Conservation (phyloP, 306 rosid genomes). For the Glycine latifolia region DNA sequence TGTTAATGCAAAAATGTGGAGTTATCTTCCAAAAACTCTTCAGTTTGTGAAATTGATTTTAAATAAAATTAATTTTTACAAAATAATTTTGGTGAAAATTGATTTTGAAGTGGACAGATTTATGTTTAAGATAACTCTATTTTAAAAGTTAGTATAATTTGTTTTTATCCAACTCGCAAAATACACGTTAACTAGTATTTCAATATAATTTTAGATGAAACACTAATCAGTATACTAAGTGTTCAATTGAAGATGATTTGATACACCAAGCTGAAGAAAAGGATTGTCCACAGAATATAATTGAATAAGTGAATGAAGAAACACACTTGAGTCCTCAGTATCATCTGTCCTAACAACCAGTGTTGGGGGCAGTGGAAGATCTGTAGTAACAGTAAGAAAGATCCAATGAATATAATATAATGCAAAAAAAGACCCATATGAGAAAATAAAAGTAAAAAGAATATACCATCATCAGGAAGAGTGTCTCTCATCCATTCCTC, state of each 20-base stretch:
- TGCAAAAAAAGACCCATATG: slow-evolving; percentile 20
- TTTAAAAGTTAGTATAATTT: too few species aligned
- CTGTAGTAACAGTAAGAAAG: slow-evolving; percentile 50
- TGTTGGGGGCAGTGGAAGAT: slow-evolving; percentile 80
- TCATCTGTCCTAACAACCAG: slow-evolving; percentile 78
- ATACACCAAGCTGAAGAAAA: too few species aligned
- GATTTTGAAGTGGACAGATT: too few species aligned
- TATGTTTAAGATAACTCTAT: too few species aligned
- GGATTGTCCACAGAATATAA: background rate
- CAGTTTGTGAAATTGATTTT: too few species aligned
- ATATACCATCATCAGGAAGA: slow-evolving; percentile 78
- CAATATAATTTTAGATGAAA: background rate
- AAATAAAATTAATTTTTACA: too few species aligned
- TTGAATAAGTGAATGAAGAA: slow-evolving; percentile 1
- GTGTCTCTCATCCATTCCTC: slow-evolving; percentile 96
- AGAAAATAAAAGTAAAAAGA: background rate
- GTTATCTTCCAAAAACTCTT: too few species aligned
- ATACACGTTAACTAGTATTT: too few species aligned
- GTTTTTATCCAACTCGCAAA: too few species aligned
- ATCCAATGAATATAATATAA: slow-evolving; percentile 4
- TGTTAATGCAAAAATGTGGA: too few species aligned
- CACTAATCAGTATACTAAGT: background rate
- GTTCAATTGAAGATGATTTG: background rate
- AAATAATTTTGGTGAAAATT: too few species aligned
- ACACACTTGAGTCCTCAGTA: slow-evolving; percentile 81